Evolutionary conservation across 805 yeast genomes (phyloP).

Genomic region (Candida cerambycidarum): DNA sequence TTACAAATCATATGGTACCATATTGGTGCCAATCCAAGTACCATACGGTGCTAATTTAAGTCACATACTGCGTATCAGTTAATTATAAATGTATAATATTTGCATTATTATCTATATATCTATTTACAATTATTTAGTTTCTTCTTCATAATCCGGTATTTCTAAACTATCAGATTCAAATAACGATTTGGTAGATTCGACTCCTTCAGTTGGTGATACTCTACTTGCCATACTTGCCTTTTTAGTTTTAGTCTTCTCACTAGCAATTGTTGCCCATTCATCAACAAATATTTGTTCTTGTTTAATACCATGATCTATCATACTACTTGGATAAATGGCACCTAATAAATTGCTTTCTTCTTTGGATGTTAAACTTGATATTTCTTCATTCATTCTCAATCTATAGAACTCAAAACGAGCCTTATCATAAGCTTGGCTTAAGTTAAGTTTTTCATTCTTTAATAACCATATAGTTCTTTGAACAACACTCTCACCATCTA

Average conservation of each 20-base stretch:
- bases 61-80: too few species aligned
- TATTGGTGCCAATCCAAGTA: too few species aligned
- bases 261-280: constrained; percentile 72
- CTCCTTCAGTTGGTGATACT: constrained; percentile 18
- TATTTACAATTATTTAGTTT: constrained; percentile 12
- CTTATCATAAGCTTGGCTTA: constrained; percentile 74
- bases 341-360: constrained; percentile 91
- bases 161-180: constrained; percentile 18
- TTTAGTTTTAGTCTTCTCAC: constrained; percentile 56
- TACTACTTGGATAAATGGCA: constrained; percentile 61
- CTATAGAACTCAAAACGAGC: constrained; percentile 88
- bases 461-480: constrained; percentile 45
- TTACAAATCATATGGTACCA: too few species aligned
- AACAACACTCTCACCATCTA: constrained; percentile 77
- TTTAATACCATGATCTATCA: constrained; percentile 65
- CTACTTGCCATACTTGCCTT: constrained; percentile 42
- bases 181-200: constrained; percentile 16
- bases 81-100: constrained; percentile 6
- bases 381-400: constrained; percentile 79
- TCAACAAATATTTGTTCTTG: constrained; percentile 71
- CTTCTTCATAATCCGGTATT: constrained; percentile 7
- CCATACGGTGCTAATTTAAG: too few species aligned
- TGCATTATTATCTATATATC: not conserved
- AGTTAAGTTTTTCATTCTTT: constrained; percentile 22
- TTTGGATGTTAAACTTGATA: constrained; percentile 64